Percentiles rank a stretch among this genome's conserved stretches.
These are phyloP conservation scores for Salix viminalis DNA, from an alignment of 345 rosid genomes.

Conservation along the genomic window DNA sequence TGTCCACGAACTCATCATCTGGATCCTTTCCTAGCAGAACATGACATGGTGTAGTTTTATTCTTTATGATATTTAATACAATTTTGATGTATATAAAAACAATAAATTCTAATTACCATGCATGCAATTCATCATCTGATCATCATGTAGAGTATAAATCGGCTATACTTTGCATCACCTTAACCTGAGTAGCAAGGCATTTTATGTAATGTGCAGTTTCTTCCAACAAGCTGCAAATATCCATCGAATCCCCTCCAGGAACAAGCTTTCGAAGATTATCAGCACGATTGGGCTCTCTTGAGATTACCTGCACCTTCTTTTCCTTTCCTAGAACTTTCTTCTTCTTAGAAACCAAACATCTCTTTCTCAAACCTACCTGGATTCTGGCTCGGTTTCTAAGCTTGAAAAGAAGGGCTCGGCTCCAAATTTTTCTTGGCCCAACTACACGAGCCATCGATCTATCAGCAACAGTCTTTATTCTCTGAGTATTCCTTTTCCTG, in stretches of 20 bases:
- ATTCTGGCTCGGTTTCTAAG: conserved; percentile 2
- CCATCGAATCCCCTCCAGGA: conserved; percentile 37
- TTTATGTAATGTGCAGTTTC: conserved; percentile 38
- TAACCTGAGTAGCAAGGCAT: conserved; percentile 35
- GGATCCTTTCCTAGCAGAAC: background rate
- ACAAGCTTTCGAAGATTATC: conserved; percentile 28
- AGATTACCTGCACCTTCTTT: background rate
- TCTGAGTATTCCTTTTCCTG: conserved; percentile 3
- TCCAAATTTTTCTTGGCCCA: conserved; percentile 34
- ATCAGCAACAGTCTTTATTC: conserved; percentile 32
- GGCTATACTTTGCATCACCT: conserved; percentile 37
- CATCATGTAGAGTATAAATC: conserved; percentile 13
- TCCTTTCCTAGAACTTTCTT: background rate
- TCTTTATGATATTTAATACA: background rate
- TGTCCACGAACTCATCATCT: background rate
- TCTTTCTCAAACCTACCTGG: background rate
- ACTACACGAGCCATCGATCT: conserved; percentile 32
- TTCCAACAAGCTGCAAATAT: conserved; percentile 29
- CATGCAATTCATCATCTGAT: background rate
- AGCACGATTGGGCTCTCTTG: background rate
- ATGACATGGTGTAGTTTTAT: background rate
- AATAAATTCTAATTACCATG: background rate
- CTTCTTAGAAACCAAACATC: background rate
- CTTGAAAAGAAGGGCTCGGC: conserved; percentile 34
- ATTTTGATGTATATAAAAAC: background rate